These are phyloP conservation scores for Isatis lusitanica DNA, from an alignment of 441 rosid genomes.

Conservation along the genomic window DNA sequence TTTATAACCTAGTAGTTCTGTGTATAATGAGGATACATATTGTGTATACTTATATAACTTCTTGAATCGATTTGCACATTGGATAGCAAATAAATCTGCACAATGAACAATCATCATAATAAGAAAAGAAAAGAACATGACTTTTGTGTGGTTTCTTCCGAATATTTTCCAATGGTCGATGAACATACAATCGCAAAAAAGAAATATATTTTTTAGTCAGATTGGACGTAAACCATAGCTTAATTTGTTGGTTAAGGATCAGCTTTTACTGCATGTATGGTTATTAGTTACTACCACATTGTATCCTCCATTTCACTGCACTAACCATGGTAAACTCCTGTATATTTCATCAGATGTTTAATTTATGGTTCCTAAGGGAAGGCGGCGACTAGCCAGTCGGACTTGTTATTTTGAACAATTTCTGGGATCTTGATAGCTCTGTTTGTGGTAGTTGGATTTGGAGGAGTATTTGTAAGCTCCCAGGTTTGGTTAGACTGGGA, in stretches of 20 bases:
- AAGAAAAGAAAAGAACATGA: not conserved
- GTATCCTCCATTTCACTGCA: no score
- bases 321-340: no score
- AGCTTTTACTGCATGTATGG: not conserved
- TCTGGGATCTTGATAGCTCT: no score
- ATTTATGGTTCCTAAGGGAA: no score
- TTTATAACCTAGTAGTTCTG: not conserved
- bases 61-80: not conserved
- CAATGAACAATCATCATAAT: not conserved
- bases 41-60: not conserved
- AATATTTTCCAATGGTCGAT: not conserved
- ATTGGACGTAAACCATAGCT: not conserved
- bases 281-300: no score
- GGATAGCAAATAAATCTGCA: not conserved
- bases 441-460: no score
- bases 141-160: not conserved
- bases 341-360: no score
- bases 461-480: no score
- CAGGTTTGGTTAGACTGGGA: no score
- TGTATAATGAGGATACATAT: not conserved
- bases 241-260: not conserved
- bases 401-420: no score
- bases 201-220: not conserved
- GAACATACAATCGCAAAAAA: not conserved
- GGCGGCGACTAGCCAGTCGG: no score